Base-by-base conservation (phyloP, 495 filamentous ascomycete species). In the Xylaria palmicola region DNA sequence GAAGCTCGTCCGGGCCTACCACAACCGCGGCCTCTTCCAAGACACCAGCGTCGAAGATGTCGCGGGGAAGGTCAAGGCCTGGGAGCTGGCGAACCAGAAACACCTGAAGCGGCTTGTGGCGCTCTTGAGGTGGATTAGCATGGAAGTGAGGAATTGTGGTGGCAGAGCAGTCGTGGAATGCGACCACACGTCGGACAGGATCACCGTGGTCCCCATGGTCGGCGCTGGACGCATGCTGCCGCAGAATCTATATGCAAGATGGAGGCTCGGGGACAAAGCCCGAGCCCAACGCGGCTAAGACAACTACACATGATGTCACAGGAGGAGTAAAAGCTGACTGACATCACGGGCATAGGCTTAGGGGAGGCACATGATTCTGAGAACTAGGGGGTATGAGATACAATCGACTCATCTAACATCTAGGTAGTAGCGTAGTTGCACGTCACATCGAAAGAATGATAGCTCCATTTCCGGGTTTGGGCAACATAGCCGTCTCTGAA, bases 1-100 rank as follows among this genome's bases (percentile, higher is more conserved):
- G 0, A 81, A 75, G 0, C 73, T 84, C 30, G 75, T 78, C 15
- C 74, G 78, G 32, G 81, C 77, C 6, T 81, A 82, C 50, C 77
- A 82, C 62, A 50, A 64, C 12, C 57, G 63, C 9, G 80, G 80
- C n/a, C 54, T 59, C 37, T 83, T 83, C 61, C 24, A 64, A 15
- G 22, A 26, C 8, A 68, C 76, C 50, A 27, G 73, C 36, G 72
- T 78, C 13, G 67, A 78, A 68, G 63, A 81, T 71, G 66, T 81
- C 34, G 50, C 72, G 6, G 19, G 12, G 22, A 53, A 69, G 19
- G 65, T 81, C 26, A 62, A 63, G 32, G 59, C 22, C 29, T 82
- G 79, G 79, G 74, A 82, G 65, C 36, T 63, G 20, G 22, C 26
- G 4, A 73, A 81, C 47, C 69, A 75, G 48, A 43, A 50, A 3